Percentiles rank a stretch among this genome's conserved stretches.
phyloP scores from a whole-genome alignment of 1,284 basidiomycete genomes.

The Ustilago bromivora region DNA sequence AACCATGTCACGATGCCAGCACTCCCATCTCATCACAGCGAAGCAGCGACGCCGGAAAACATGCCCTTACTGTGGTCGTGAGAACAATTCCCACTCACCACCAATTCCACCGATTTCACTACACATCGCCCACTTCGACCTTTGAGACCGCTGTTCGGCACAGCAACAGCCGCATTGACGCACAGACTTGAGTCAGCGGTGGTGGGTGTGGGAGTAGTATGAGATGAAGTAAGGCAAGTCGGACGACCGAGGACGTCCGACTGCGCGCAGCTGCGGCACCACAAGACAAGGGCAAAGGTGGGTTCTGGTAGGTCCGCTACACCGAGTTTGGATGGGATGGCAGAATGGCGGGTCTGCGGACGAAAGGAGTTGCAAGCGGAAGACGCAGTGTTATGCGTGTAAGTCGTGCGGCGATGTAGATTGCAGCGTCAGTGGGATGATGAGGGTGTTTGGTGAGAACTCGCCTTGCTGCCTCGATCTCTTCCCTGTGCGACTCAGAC shows the following conservation, averaged over 20 bases:
- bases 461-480: neutral
- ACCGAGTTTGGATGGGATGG: neutral
- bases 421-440: neutral
- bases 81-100: neutral
- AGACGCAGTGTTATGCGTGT: too few relatives aligned
- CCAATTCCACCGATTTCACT: neutral
- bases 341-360: neutral
- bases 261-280: neutral
- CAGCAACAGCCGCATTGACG: neutral
- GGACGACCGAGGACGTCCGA: neutral
- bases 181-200: neutral
- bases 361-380: too few relatives aligned
- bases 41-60: neutral
- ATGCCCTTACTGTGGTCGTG: neutral
- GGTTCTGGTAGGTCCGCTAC: neutral
- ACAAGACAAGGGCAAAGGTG: neutral
- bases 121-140: neutral
- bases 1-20: too few relatives aligned
- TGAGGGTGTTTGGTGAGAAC: neutral
- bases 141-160: neutral
- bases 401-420: too few relatives aligned
- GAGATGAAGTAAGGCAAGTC: constrained; percentile 1
- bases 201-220: neutral
- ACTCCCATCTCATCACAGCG: neutral
- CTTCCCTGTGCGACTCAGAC: neutral